Evolutionary conservation across 768 basidiomycete species (phyloP), one percentile per base, ranked within the genome.

Genomic region (Suillus cothurnatus): DNA sequence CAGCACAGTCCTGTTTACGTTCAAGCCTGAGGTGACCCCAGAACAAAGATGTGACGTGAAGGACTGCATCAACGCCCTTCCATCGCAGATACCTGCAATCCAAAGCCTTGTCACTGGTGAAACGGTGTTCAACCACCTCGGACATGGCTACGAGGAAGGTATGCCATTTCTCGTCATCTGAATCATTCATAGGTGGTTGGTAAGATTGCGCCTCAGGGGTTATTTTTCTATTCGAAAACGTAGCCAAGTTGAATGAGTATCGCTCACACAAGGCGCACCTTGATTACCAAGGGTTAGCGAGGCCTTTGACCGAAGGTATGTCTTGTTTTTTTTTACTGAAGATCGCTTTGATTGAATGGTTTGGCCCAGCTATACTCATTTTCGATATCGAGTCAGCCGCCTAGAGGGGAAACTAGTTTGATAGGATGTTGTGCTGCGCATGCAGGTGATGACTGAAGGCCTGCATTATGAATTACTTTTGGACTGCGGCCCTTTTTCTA

Each of bases 111-210:
- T 61, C 56, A 19, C 55, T 0, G 73, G 73, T 8, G 57, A 36
- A 6, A 71, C 36, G 38, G 34, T 73, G 47, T 67, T 52, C 26
- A 70, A 75, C 45, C 63, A 64, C 9, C 21, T 71, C 31, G 70
- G 69, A 45, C 75, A 63, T 9, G 70, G 67, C 58, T 76, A 57
- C 50, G 71, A 73, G 55, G 62, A 68, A 64, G 73, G 74, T 76
- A 23, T 32, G 17, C 11, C 8, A 63, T 52, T 28, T 43, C 12
- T 21, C 57, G 21, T 28, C 21, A 19, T 49, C 9, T 28, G 17
- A 36, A 39, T 15, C 3, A n/a, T 52, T 39, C 39, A 19, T 26
- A 12, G 17, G 31, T 36, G 28, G 21, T 43, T 26, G 12, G 26
- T 41, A 15, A 15, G 19, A 12, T 38, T 28, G 50, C 14, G 28